Evolutionary conservation across 352 stramenopile genomes (phyloP), one percentile per base, ranked within the genome.

Genomic region (Phytophthora cryptogea): DNA sequence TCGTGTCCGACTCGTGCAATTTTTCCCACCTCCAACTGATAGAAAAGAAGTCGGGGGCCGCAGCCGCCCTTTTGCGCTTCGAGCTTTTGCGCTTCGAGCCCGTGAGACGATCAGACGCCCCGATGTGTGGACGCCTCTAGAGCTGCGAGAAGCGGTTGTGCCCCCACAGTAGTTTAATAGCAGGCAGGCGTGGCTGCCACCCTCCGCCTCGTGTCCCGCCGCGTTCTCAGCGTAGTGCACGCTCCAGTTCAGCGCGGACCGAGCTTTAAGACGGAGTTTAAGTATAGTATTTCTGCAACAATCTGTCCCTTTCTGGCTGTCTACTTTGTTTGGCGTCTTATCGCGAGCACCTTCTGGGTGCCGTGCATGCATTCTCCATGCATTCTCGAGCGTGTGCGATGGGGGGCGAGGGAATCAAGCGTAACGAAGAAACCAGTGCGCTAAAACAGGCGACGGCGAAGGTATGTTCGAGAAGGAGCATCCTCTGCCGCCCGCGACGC

Each of bases 181-280:
- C 30, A 63, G 57, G 50, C 20, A 46, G 55, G 26, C 39, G 28
- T 33, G 16, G 51, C 36, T 7, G 23, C 43, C 33, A 33, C 42
- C 6, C 28, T 53, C 30, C 44, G 35, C 35, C 39, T 61, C 49
- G 23, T 30, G 46, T 64, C 42, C 46, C 37, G 44, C 43, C 37
- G 63, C 43, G 54, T 53, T 58, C 39, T 66, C 32, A 62, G 66
- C 55, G 66, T 74, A 74, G 66, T 68, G 66, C 66, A 74, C 66
- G 56, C 66, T 50, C 23, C 30, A 60, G 66, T 68, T 66, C 49
- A 60, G 54, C 52, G 58, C 51, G 53, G 53, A 57, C 32, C 48
- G 39, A 55, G 53, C 28, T 30, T 50, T 45, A 59, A 54, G 30
- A 61, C 53, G 64, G 48, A 59, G 41, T 54, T 44, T 63, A 70